Percentiles rank a stretch among this genome's conserved stretches.
Conservation (phyloP, 345 rosid species). For the Salix purpurea region DNA sequence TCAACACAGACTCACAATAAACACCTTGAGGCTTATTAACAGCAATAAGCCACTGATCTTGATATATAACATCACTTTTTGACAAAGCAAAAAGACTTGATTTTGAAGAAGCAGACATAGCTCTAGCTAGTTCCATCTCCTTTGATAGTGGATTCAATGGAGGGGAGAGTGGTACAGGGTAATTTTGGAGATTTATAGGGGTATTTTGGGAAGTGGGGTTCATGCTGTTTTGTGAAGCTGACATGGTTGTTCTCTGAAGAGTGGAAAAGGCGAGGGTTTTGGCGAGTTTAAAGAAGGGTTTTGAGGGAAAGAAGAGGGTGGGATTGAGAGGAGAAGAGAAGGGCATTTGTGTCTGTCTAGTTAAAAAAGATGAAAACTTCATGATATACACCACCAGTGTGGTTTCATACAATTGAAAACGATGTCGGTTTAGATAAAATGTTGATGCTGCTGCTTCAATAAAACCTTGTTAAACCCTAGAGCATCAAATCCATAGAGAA, state of each 20-base stretch:
- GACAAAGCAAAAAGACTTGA: slow-evolving; percentile 58
- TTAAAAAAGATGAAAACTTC: not conserved
- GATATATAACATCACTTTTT: slow-evolving; percentile 45
- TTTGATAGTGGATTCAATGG: slow-evolving; percentile 66
- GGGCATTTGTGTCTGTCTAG: slow-evolving; percentile 20
- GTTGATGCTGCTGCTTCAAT: not conserved
- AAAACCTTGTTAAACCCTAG: slow-evolving; percentile 10
- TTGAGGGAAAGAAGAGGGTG: slow-evolving; percentile 21
- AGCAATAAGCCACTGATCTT: slow-evolving; percentile 80
- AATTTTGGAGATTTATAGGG: slow-evolving; percentile 17
- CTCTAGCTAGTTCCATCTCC: slow-evolving; percentile 65
- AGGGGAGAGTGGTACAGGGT: slow-evolving; percentile 76
- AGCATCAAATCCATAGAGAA: not conserved
- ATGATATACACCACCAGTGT: not conserved
- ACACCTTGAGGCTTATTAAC: slow-evolving; percentile 77
- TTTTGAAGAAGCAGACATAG: slow-evolving; percentile 73
- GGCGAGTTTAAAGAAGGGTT: slow-evolving; percentile 11
- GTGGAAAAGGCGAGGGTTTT: slow-evolving; percentile 19
- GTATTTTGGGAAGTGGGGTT: slow-evolving; percentile 19
- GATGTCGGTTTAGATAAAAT: not conserved
- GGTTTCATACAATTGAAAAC: not conserved
- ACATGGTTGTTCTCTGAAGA: slow-evolving; percentile 21
- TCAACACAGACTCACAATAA: slow-evolving; percentile 70
- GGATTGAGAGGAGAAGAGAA: not conserved
- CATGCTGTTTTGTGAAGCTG: not conserved